phyloP scores from a whole-genome alignment of 106 monocot genomes.

The Dactylorhiza incarnata region DNA sequence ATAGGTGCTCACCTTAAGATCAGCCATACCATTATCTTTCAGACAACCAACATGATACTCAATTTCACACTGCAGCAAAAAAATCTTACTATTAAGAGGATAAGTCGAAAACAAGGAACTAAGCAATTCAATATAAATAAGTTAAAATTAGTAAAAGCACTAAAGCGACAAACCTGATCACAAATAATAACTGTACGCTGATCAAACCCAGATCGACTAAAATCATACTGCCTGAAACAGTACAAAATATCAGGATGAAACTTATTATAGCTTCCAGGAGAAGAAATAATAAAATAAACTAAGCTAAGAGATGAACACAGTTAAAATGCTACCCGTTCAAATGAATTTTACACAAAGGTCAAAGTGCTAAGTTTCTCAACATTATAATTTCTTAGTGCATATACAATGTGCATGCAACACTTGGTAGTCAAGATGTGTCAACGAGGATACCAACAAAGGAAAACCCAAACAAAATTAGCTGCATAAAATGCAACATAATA shows the following conservation, averaged over 20 bases:
- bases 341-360: background rate
- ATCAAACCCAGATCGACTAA: constrained; percentile 48
- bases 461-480: background rate
- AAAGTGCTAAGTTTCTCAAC: background rate
- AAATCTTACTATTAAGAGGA: background rate
- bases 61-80: constrained; percentile 68
- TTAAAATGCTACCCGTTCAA: background rate
- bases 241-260: background rate
- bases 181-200: constrained; percentile 57
- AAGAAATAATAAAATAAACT: background rate
- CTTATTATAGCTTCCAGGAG: background rate
- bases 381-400: background rate
- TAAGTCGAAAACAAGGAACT: background rate
- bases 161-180: constrained; percentile 44
- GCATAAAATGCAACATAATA: background rate
- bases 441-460: background rate
- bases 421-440: background rate
- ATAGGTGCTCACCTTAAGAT: constrained; percentile 50
- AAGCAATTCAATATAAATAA: background rate
- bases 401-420: background rate
- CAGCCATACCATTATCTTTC: constrained; percentile 74
- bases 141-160: background rate
- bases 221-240: constrained; percentile 52
- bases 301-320: background rate
- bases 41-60: constrained; percentile 95